Conservation (phyloP, 192 early-diverging fungal species). For the Phycomyces blakesleeanus region DNA sequence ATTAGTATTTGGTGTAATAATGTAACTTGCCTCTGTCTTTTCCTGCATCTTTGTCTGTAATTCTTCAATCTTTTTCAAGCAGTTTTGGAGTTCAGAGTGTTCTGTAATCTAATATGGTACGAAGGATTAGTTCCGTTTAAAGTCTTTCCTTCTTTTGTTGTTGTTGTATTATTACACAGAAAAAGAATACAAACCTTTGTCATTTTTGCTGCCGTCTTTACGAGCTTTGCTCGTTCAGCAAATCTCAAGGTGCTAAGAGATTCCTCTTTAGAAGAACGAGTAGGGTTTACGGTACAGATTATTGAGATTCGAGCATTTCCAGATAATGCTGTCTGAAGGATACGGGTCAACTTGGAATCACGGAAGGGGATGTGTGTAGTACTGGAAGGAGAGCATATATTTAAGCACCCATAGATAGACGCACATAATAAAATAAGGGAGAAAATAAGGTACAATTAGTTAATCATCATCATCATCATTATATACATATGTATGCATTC, state of each 20-base stretch:
- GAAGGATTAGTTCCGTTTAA: background rate
- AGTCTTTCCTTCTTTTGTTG: background rate
- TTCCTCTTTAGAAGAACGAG: constrained; percentile 77
- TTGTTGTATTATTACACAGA: no score
- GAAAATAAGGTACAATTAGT: no score
- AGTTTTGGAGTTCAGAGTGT: constrained; percentile 30
- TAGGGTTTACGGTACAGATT: constrained; percentile 90
- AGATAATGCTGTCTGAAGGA: constrained; percentile 86
- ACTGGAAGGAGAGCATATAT: no score
- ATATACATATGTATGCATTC: no score
- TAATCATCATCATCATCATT: no score
- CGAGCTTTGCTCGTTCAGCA: constrained; percentile 86
- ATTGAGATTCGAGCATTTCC: constrained; percentile 90
- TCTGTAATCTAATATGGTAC: constrained; percentile 8
- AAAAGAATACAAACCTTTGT: constrained; percentile 54
- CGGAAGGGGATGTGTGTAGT: constrained; percentile 90
- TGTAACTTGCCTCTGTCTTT: constrained; percentile 25
- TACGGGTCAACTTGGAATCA: constrained; percentile 95
- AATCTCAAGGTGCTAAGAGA: constrained; percentile 92
- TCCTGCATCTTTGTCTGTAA: constrained; percentile 24
- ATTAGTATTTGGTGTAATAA: no score
- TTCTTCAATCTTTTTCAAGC: constrained; percentile 20
- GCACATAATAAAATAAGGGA: background rate
- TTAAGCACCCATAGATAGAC: no score
- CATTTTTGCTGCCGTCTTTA: constrained; percentile 74